Conservation (phyloP, 495 filamentous ascomycete species). For the Podospora didyma region DNA sequence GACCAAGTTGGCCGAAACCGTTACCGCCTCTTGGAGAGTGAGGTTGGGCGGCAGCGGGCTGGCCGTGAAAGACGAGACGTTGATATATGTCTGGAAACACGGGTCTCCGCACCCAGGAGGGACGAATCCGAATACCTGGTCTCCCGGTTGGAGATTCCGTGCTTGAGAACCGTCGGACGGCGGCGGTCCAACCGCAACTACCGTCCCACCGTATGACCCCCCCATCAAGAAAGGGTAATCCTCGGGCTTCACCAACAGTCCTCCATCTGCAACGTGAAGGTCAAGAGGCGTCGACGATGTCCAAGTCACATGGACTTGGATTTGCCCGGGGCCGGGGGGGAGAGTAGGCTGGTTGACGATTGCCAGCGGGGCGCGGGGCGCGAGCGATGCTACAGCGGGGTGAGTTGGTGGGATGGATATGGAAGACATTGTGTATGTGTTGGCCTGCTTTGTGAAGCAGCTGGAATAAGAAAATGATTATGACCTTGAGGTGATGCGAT, state of each 20-base stretch:
- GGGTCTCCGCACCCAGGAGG: constrained; percentile 32
- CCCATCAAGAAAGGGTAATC: constrained; percentile 37
- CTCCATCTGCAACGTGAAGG: constrained; percentile 51
- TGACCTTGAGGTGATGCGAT: too few relatives aligned
- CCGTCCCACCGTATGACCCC: constrained; percentile 37
- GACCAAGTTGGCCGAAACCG: constrained; percentile 49
- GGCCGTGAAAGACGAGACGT: constrained; percentile 32
- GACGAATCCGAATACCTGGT: constrained; percentile 50
- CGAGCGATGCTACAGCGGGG: constrained; percentile 35
- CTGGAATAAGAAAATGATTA: too few relatives aligned
- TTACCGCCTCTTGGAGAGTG: constrained; percentile 41
- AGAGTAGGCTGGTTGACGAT: constrained; percentile 34
- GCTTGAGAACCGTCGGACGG: constrained; percentile 24
- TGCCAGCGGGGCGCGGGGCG: constrained; percentile 30
- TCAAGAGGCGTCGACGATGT: constrained; percentile 52
- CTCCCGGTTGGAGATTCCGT: constrained; percentile 29
- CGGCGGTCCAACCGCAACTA: constrained; percentile 38
- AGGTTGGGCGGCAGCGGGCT: constrained; percentile 34
- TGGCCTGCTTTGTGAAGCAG: too few relatives aligned
- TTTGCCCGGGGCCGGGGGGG: constrained; percentile 33
- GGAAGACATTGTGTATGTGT: neutral
- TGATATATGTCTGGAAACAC: constrained; percentile 44
- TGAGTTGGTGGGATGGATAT: constrained; percentile 31
- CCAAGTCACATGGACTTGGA: constrained; percentile 41
- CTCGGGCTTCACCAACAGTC: constrained; percentile 38